These are phyloP conservation scores for Phaeodactylum tricornutum DNA, from an alignment of 108 stramenopile genomes.

Conservation along the genomic window DNA sequence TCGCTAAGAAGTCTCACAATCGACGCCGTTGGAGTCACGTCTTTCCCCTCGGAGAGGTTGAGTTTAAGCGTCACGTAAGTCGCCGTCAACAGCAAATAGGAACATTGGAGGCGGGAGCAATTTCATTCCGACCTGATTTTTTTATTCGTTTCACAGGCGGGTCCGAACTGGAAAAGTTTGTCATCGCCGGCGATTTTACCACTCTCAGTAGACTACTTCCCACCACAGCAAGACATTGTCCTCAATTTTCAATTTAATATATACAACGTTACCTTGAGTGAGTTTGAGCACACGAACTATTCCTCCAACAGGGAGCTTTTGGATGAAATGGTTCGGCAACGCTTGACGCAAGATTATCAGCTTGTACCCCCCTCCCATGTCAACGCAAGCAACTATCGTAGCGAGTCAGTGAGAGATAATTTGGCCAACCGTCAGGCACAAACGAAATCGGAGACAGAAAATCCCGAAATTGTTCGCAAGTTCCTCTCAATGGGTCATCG, in stretches of 20 bases:
- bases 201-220: conserved; percentile 90
- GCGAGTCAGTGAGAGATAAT: background rate
- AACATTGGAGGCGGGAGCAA: too few species aligned
- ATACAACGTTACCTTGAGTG: conserved; percentile 62
- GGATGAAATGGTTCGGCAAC: conserved; percentile 82
- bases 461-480: conserved; percentile 9
- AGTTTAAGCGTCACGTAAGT: conserved; percentile 22
- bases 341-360: conserved; percentile 76
- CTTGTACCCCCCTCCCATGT: conserved; percentile 40
- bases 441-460: conserved; percentile 3
- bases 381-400: conserved; percentile 1
- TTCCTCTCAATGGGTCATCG: conserved; percentile 32
- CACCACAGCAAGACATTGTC: conserved; percentile 80
- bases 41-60: conserved; percentile 81
- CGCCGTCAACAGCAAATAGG: too few species aligned
- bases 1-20: conserved; percentile 90
- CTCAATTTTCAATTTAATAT: conserved; percentile 57
- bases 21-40: conserved; percentile 93
- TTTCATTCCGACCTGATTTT: too few species aligned
- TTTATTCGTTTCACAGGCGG: too few species aligned
- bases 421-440: background rate
- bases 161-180: conserved; percentile 94
- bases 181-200: conserved; percentile 94
- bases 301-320: conserved; percentile 71
- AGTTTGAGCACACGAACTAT: conserved; percentile 64